Base-by-base conservation (phyloP, 2,329 filamentous ascomycete species). In the Fusarium armeniacum region DNA sequence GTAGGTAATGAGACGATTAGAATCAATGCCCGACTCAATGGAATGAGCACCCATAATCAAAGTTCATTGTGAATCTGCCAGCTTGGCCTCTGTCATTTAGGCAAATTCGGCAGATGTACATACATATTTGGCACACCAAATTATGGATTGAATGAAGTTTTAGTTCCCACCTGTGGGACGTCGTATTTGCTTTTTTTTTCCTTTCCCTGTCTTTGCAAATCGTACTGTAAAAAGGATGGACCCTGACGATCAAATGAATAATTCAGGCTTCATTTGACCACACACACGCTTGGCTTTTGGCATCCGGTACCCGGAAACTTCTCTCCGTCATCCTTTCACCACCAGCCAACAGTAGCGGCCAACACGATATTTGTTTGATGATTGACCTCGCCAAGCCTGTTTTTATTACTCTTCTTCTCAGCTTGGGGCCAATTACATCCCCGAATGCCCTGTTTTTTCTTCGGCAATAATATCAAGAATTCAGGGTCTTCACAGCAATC, bases 231-330 rank as follows among this genome's bases (percentile, higher is more conserved):
- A 38, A 58, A 60, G 67, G 67, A 70, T 70, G 67, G 67, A 70
- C 67, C 67, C 67, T 70, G 67, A 56, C 67, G 67, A 70, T 70
- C 67, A 70, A 64, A 65, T 70, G 54, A 60, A 56, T 52, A 70
- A 68, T 52, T 26, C 33, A 49, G 44, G n/a, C 28, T 24, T 56
- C 52, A 55, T 35, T 28, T 49, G 49, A 52, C 58, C 44, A 44
- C 62, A 33, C 35, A 60, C 60, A 33, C 35, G 52, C 35, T 38
- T 40, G 33, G 35, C 61, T 54, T 54, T 50, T 44, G 41, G 22
- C 20, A 30, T 46, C 33, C n/a, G 43, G 35, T 63, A 44, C 32
- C 57, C 62, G 53, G 67, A 70, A 56, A 45, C 53, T 70, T 70
- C 50, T 51, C 62, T 70, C 67, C 67, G 62, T 26, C 47, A 28